Percentiles rank a stretch among this genome's conserved stretches.
Conservation (phyloP, 495 filamentous ascomycete species). For the Xeromyces bisporus region DNA sequence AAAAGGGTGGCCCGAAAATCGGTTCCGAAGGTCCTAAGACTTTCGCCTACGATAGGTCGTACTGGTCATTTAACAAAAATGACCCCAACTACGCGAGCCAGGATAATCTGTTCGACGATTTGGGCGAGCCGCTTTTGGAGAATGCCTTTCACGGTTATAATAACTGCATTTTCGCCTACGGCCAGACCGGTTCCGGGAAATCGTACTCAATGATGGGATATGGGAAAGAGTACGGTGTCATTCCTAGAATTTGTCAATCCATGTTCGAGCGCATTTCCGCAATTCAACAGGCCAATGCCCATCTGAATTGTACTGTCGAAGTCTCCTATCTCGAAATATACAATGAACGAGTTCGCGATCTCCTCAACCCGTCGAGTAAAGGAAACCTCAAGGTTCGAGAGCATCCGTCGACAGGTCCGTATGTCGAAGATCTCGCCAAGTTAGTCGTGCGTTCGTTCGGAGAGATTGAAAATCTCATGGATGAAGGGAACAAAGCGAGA, state of each 20-base stretch:
- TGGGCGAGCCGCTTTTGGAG: slow-evolving; percentile 82
- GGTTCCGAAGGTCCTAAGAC: slow-evolving; percentile 63
- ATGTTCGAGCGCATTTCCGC: slow-evolving; percentile 80
- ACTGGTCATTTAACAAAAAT: slow-evolving; percentile 88
- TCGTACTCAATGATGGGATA: slow-evolving; percentile 99
- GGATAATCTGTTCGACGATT: slow-evolving; percentile 69
- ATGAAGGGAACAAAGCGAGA: slow-evolving; percentile 95
- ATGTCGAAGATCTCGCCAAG: slow-evolving; percentile 95
- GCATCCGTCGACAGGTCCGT: slow-evolving; percentile 92
- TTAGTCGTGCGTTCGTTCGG: slow-evolving; percentile 91
- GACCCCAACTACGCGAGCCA: slow-evolving; percentile 80
- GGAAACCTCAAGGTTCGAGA: slow-evolving; percentile 94
- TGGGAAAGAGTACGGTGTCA: slow-evolving; percentile 88
- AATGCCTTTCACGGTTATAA: slow-evolving; percentile 99
- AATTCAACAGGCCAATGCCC: slow-evolving; percentile 63
- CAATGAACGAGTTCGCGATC: slow-evolving; percentile 92
- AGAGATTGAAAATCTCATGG: slow-evolving; percentile 96
- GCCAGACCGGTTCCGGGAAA: slow-evolving; percentile 96
- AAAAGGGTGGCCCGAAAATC: slow-evolving; percentile 45
- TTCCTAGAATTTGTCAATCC: slow-evolving; percentile 92
- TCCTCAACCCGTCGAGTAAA: slow-evolving; percentile 91
- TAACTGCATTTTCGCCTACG: slow-evolving; percentile 99
- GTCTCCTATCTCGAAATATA: slow-evolving; percentile 99
- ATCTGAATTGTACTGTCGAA: slow-evolving; percentile 79
- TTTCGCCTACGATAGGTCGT: slow-evolving; percentile 92